phyloP scores from a whole-genome alignment of 208 protist species.

The Jaenimonas drosophilae region DNA sequence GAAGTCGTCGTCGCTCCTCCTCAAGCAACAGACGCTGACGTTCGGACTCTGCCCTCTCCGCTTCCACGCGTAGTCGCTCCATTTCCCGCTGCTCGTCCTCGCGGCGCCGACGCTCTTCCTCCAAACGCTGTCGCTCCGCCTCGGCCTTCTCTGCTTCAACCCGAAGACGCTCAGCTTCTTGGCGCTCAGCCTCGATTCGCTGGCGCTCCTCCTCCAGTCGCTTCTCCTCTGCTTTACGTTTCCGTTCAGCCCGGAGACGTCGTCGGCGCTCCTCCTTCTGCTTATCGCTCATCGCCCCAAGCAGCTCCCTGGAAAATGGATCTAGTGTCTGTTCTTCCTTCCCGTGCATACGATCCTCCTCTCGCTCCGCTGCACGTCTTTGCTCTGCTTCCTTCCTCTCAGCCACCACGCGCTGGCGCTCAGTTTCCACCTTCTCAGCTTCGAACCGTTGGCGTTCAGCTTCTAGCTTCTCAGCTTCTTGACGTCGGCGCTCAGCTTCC shows the following conservation, averaged over 20 bases:
- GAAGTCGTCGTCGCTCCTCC: no score
- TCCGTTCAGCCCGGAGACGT: no score
- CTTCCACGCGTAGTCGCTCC: slow-evolving; percentile 1
- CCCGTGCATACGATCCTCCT: background rate
- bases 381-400: background rate
- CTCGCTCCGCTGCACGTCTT: background rate
- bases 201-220: background rate
- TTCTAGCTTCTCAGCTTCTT: slow-evolving; percentile 1
- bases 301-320: no score
- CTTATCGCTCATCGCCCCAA: no score
- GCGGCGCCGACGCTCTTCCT: slow-evolving; percentile 1
- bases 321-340: no score
- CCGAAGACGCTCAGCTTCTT: background rate
- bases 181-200: background rate
- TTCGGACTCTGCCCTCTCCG: background rate
- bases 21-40: background rate
- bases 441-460: slow-evolving; percentile 2
- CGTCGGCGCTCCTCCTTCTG: no score
- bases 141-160: background rate
- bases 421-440: slow-evolving; percentile 1
- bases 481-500: slow-evolving; percentile 2
- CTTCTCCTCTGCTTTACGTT: background rate
- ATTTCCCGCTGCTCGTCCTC: slow-evolving; percentile 2
- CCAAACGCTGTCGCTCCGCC: background rate
- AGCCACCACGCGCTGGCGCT: background rate